phyloP scores from a whole-genome alignment of 352 stramenopile species.

The Pythium phragmiticola region DNA sequence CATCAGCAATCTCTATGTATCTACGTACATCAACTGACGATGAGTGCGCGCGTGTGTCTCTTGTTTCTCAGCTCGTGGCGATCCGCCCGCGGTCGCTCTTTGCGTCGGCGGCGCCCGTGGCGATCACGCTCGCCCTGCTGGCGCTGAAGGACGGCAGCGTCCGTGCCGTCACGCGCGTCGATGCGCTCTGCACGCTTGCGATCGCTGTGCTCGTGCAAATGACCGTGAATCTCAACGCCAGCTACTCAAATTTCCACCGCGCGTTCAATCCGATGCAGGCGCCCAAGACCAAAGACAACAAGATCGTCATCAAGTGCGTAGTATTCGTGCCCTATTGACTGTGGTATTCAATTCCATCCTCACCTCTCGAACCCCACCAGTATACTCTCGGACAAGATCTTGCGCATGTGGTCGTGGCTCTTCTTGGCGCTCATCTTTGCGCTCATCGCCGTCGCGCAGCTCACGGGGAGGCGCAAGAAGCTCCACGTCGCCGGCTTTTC shows the following conservation, averaged over 20 bases:
- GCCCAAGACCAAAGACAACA: slow-evolving; percentile 34
- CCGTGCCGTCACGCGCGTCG: slow-evolving; percentile 36
- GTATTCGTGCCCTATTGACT: not conserved
- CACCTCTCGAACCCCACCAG: slow-evolving; percentile 23
- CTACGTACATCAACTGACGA: not conserved
- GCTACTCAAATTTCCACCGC: slow-evolving; percentile 75
- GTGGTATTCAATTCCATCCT: not conserved
- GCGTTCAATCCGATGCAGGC: slow-evolving; percentile 41
- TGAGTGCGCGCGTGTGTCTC: not conserved
- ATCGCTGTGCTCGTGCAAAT: slow-evolving; percentile 66
- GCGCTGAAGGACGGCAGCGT: slow-evolving; percentile 21
- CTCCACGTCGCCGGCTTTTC: slow-evolving; percentile 30
- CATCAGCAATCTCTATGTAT: not conserved
- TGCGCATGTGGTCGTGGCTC: slow-evolving; percentile 64
- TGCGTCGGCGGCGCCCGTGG: slow-evolving; percentile 46
- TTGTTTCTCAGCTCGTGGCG: slow-evolving; percentile 33
- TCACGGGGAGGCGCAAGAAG: slow-evolving; percentile 38
- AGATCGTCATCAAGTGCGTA: slow-evolving; percentile 60
- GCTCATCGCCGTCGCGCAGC: slow-evolving; percentile 36
- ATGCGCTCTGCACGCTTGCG: slow-evolving; percentile 36
- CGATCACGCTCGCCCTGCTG: slow-evolving; percentile 56
- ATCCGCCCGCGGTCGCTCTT: slow-evolving; percentile 62
- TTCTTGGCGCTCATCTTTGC: slow-evolving; percentile 51
- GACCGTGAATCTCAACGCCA: slow-evolving; percentile 63
- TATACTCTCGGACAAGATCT: slow-evolving; percentile 69